These are phyloP conservation scores for Acaromyces ingoldii DNA, from an alignment of 1,284 basidiomycete genomes.

Conservation along the genomic window DNA sequence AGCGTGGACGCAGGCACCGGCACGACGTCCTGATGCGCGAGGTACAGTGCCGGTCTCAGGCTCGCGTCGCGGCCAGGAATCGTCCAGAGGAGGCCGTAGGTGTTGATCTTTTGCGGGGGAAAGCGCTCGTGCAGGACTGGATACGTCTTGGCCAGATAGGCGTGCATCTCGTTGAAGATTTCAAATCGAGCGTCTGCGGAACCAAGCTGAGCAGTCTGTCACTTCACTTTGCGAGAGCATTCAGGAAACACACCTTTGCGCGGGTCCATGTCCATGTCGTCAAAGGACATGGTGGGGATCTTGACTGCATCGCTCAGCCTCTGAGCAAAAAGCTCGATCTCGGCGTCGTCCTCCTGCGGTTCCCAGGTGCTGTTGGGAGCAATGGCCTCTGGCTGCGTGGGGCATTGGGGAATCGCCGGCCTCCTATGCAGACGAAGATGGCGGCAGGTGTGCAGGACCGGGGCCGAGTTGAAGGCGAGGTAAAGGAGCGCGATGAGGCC, in stretches of 20 bases:
- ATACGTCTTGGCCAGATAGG: constrained; percentile 16
- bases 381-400: no score
- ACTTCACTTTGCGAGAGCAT: no score
- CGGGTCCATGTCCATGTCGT: constrained; percentile 1
- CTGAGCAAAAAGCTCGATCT: no score
- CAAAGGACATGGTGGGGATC: neutral
- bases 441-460: no score
- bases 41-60: constrained; percentile 58
- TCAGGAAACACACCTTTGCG: neutral
- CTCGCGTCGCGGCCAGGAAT: constrained; percentile 60
- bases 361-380: no score
- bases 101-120: constrained; percentile 56
- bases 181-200: neutral
- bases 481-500: no score
- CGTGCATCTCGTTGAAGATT: neutral
- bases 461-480: no score
- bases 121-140: constrained; percentile 25
- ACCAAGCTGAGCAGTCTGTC: no score
- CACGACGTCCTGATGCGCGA: constrained; percentile 54
- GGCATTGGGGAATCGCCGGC: no score
- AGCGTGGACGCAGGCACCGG: constrained; percentile 57
- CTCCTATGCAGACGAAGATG: no score
- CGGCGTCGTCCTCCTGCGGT: no score
- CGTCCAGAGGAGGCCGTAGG: constrained; percentile 63
- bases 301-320: neutral